Percentiles rank a stretch among this genome's conserved stretches.
Evolutionary conservation across 768 basidiomycete species (phyloP).

Genomic region (Xanthoconium stramineum): DNA sequence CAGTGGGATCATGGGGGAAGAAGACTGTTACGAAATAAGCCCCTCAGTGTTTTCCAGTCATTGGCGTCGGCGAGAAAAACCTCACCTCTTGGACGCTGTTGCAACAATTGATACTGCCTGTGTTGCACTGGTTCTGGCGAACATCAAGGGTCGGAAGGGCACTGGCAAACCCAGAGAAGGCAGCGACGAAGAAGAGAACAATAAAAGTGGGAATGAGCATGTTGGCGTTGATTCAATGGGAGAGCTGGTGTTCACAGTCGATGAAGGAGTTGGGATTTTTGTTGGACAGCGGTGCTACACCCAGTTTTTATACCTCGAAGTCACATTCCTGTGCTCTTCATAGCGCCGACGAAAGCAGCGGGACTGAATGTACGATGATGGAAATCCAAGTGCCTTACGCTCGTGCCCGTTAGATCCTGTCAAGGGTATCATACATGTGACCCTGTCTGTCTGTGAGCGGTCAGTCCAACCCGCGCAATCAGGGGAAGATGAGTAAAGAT

Average conservation of each 20-base stretch:
- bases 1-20: neutral
- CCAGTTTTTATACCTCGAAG: neutral
- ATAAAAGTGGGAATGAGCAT: slow-evolving; percentile 7
- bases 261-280: neutral
- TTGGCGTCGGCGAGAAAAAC: neutral
- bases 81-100: neutral
- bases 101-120: slow-evolving; percentile 31
- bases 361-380: neutral
- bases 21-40: neutral
- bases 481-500: neutral
- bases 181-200: slow-evolving; percentile 1
- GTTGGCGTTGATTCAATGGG: neutral
- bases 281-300: neutral
- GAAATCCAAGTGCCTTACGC: neutral
- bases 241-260: neutral
- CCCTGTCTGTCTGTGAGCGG: neutral
- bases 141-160: slow-evolving; percentile 3
- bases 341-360: neutral
- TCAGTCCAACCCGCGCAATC: neutral
- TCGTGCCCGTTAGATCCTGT: neutral
- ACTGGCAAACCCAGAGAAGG: slow-evolving; percentile 1
- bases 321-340: neutral
- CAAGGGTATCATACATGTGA: neutral
- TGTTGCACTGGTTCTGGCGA: slow-evolving; percentile 31
- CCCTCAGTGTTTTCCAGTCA: neutral